Conservation (phyloP, 2,329 filamentous ascomycete genomes). For the Sporothrix schenckii region DNA sequence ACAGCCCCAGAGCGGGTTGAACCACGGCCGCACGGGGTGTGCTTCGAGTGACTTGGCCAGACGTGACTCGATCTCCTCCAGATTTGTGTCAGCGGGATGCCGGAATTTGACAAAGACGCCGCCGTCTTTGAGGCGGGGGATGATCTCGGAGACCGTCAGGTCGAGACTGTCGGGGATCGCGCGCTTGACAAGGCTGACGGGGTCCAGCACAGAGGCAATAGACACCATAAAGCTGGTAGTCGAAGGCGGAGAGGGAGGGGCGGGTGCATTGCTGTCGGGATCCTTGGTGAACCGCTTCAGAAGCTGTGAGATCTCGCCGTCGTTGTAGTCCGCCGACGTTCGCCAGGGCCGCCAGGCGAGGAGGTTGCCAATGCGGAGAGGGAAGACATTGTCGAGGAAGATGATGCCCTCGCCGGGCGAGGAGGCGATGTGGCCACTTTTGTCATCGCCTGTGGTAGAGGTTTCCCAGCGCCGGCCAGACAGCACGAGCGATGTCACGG, state of each 20-base stretch:
- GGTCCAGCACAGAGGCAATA: slow-evolving; percentile 45
- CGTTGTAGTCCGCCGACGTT: slow-evolving; percentile 41
- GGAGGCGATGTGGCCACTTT: slow-evolving; percentile 80
- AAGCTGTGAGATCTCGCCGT: slow-evolving; percentile 54
- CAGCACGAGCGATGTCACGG: neutral
- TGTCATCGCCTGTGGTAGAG: slow-evolving; percentile 59
- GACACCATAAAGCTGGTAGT: slow-evolving; percentile 11
- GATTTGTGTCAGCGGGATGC: slow-evolving; percentile 48
- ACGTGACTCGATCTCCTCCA: slow-evolving; percentile 52
- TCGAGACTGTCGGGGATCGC: slow-evolving; percentile 65
- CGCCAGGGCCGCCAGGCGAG: slow-evolving; percentile 52
- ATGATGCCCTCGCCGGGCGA: slow-evolving; percentile 77
- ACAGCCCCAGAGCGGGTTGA: slow-evolving; percentile 71
- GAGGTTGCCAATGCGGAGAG: slow-evolving; percentile 65
- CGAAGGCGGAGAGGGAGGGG: neutral
- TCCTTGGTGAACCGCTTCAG: slow-evolving; percentile 57
- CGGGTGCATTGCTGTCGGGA: slow-evolving; percentile 47
- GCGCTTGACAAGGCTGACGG: slow-evolving; percentile 58
- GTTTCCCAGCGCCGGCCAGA: slow-evolving; percentile 47
- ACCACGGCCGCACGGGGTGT: slow-evolving; percentile 81
- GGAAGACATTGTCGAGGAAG: slow-evolving; percentile 92
- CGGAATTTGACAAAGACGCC: slow-evolving; percentile 90
- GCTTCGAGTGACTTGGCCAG: slow-evolving; percentile 67
- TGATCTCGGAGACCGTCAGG: slow-evolving; percentile 75
- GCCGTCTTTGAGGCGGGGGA: slow-evolving; percentile 86